phyloP scores from a whole-genome alignment of 495 filamentous ascomycete species.

The Sphaerosporella brunnea region DNA sequence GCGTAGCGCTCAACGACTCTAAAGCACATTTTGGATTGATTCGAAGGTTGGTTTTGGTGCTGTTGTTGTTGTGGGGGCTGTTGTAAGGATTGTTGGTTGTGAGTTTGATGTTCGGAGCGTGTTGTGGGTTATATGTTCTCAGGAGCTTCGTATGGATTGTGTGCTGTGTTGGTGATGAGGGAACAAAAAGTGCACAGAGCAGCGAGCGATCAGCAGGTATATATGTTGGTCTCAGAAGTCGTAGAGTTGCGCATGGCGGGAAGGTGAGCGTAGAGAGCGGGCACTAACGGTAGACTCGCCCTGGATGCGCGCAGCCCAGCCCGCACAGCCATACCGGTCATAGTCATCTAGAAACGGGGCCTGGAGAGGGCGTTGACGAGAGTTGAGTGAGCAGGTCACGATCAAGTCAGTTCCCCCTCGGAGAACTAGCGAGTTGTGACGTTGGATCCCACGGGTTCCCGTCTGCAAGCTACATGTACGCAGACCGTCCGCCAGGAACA shows the following conservation, averaged over 20 bases:
- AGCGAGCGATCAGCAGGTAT: constrained; percentile 1
- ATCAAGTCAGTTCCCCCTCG: not conserved
- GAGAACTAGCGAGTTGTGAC: constrained; percentile 2
- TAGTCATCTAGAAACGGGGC: not conserved
- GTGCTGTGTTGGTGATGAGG: not conserved
- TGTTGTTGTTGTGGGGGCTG: constrained; percentile 3
- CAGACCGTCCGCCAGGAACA: no score
- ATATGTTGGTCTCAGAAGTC: no score
- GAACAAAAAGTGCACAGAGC: constrained; percentile 2
- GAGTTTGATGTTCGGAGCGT: no score
- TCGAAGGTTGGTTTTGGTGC: constrained; percentile 13
- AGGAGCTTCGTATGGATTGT: not conserved
- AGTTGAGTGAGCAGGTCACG: not conserved
- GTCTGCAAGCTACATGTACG: not conserved
- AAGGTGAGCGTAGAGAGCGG: constrained; percentile 1
- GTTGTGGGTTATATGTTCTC: no score
- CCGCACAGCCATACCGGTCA: constrained; percentile 1
- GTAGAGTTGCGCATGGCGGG: not conserved
- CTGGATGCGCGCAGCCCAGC: constrained; percentile 3
- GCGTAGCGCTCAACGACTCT: constrained; percentile 58
- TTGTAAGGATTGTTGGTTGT: not conserved
- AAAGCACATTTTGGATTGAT: constrained; percentile 43
- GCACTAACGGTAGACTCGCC: constrained; percentile 10
- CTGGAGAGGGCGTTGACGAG: no score
- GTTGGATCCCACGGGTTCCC: not conserved